phyloP scores from a whole-genome alignment of 805 yeast genomes.

The Sugiyamaella marilandica region DNA sequence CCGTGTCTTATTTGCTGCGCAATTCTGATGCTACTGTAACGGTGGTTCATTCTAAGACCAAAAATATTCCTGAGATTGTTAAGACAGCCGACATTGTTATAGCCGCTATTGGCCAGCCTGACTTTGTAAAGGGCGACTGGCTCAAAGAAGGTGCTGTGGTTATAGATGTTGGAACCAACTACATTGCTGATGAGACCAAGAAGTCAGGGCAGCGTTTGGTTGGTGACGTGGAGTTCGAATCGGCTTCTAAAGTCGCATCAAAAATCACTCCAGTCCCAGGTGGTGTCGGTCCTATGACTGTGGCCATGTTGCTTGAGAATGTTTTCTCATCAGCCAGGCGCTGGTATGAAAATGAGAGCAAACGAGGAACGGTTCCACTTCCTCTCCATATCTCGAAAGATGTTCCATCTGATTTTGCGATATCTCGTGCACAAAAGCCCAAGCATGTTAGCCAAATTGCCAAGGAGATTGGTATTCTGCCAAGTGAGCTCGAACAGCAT shows the following conservation, averaged over 20 bases:
- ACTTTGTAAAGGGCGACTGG: conserved; percentile 81
- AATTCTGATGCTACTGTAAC: conserved; percentile 84
- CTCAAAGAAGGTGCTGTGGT: conserved; percentile 82
- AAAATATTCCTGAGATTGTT: conserved; percentile 54
- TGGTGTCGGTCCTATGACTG: conserved; percentile 99
- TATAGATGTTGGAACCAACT: conserved; percentile 94
- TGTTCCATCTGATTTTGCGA: conserved; percentile 87
- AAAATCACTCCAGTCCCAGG: conserved; percentile 96
- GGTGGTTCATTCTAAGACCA: conserved; percentile 71
- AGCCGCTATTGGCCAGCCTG: conserved; percentile 86
- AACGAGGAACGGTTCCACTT: conserved; percentile 49
- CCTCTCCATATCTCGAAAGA: conserved; percentile 54
- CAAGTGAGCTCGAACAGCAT: conserved; percentile 77
- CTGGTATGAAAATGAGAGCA: conserved; percentile 42
- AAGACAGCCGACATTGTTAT: conserved; percentile 82
- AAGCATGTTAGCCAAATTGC: conserved; percentile 76
- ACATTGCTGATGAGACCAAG: conserved; percentile 64
- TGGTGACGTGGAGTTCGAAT: conserved; percentile 86
- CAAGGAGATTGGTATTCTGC: conserved; percentile 70
- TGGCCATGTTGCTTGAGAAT: conserved; percentile 88
- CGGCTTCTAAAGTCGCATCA: conserved; percentile 57
- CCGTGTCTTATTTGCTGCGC: conserved; percentile 78
- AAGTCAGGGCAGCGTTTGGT: conserved; percentile 79
- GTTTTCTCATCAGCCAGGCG: conserved; percentile 75
- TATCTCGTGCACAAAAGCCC: conserved; percentile 84